Conservation (phyloP, 1,284 basidiomycete genomes). For the Phenoliferia sp. region DNA sequence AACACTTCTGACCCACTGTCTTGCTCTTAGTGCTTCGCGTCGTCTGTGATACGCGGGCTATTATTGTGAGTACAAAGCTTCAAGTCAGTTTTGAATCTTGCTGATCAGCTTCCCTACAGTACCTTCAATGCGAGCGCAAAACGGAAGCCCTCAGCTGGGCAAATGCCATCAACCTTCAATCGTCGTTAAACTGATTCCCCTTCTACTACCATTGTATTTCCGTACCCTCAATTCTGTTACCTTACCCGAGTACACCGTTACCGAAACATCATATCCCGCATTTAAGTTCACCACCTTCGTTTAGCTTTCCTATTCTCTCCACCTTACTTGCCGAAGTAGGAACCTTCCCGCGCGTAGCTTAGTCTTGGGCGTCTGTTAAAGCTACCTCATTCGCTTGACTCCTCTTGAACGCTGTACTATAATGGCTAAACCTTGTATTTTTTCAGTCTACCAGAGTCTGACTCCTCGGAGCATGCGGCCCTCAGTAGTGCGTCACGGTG, state of each 20-base stretch:
- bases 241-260: neutral
- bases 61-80: constrained; percentile 47
- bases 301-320: no score
- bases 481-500: no score
- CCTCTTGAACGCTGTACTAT: no score
- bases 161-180: constrained; percentile 23
- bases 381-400: no score
- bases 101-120: constrained; percentile 40
- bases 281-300: neutral
- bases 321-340: no score
- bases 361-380: no score
- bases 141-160: constrained; percentile 18
- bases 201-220: neutral
- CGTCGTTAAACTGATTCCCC: constrained; percentile 9
- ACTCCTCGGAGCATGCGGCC: no score
- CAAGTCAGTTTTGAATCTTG: neutral
- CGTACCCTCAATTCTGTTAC: neutral
- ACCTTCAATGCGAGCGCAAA: constrained; percentile 62
- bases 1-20: neutral
- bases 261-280: neutral
- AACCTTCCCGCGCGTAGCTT: no score
- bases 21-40: constrained; percentile 54
- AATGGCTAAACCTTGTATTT: no score
- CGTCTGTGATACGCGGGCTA: constrained; percentile 74
- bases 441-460: no score